Conservation (phyloP, 2,329 filamentous ascomycete species). For the Cryphonectria nitschkei region DNA sequence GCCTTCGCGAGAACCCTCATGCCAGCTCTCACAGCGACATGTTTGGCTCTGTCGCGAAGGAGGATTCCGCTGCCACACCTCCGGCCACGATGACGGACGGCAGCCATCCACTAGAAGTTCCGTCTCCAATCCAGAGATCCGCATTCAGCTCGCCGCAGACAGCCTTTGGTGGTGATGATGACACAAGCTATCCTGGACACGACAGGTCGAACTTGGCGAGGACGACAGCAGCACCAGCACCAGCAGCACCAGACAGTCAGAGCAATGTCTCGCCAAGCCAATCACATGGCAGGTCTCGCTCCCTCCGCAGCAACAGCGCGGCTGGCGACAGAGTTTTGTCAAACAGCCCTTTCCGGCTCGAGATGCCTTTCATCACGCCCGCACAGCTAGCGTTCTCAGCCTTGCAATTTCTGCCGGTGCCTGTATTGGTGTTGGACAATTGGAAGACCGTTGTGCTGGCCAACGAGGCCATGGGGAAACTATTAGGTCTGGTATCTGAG, state of each 20-base stretch:
- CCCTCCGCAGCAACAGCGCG: constrained; percentile 24
- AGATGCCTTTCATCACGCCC: constrained; percentile 45
- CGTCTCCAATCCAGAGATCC: constrained; percentile 8
- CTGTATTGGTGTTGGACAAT: constrained; percentile 69
- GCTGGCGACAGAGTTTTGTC: constrained; percentile 24
- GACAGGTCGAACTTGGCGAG: constrained; percentile 6
- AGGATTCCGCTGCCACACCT: constrained; percentile 15
- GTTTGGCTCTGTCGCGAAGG: constrained; percentile 19
- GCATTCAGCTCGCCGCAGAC: constrained; percentile 9
- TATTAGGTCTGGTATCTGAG: constrained; percentile 62
- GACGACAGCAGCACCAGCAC: background rate
- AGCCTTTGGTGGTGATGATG: constrained; percentile 6
- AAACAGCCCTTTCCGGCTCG: constrained; percentile 41
- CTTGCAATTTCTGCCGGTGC: constrained; percentile 75
- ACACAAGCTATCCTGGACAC: background rate
- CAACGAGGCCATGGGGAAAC: constrained; percentile 74
- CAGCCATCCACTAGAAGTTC: constrained; percentile 8
- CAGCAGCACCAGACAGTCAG: background rate
- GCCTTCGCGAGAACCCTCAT: constrained; percentile 15
- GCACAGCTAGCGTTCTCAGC: constrained; percentile 67
- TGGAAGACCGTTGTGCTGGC: constrained; percentile 72
- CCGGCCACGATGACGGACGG: constrained; percentile 16
- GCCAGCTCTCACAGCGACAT: constrained; percentile 19
- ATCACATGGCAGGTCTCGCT: constrained; percentile 24
- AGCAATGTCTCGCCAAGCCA: constrained; percentile 7